Evolutionary conservation across 2,329 filamentous ascomycete species (phyloP).

Genomic region (Metarhizium guizhouense): DNA sequence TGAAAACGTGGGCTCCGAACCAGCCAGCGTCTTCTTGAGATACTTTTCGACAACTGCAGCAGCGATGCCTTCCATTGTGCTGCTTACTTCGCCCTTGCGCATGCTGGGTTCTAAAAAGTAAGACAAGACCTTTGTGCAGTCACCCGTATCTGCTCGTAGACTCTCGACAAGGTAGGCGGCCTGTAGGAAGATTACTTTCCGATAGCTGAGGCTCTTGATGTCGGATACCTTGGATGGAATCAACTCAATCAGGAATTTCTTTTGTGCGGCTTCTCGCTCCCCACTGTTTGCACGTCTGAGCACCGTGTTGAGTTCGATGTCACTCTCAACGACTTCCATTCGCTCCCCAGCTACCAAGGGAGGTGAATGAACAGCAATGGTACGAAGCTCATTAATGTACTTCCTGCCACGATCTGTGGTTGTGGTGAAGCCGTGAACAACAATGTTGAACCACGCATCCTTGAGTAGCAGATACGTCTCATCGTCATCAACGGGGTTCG

Average conservation of each 20-base stretch:
- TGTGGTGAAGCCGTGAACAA: slow-evolving; percentile 81
- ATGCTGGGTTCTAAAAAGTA: slow-evolving; percentile 94
- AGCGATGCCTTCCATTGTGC: slow-evolving; percentile 55
- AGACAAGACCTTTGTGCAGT: slow-evolving; percentile 79
- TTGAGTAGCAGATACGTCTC: slow-evolving; percentile 66
- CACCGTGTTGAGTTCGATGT: slow-evolving; percentile 93
- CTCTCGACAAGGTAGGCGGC: slow-evolving; percentile 85
- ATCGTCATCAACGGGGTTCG: slow-evolving; percentile 46
- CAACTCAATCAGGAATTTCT: slow-evolving; percentile 64
- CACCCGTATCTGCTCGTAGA: slow-evolving; percentile 74
- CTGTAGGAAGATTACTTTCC: slow-evolving; percentile 86
- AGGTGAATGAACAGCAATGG: slow-evolving; percentile 79
- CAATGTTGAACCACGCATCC: slow-evolving; percentile 97
- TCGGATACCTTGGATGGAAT: slow-evolving; percentile 70
- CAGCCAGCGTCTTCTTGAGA: slow-evolving; percentile 63
- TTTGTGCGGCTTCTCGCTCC: slow-evolving; percentile 71
- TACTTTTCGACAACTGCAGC: slow-evolving; percentile 71
- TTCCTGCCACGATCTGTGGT: slow-evolving; percentile 64
- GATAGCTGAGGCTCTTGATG: slow-evolving; percentile 75
- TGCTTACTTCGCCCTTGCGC: slow-evolving; percentile 53
- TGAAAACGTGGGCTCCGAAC: slow-evolving; percentile 69
- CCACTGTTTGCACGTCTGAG: slow-evolving; percentile 76
- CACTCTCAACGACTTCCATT: slow-evolving; percentile 84
- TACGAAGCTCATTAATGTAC: slow-evolving; percentile 66
- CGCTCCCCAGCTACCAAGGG: slow-evolving; percentile 83